Base-by-base conservation (phyloP, 2,329 filamentous ascomycete genomes). In the Fusarium hostae region DNA sequence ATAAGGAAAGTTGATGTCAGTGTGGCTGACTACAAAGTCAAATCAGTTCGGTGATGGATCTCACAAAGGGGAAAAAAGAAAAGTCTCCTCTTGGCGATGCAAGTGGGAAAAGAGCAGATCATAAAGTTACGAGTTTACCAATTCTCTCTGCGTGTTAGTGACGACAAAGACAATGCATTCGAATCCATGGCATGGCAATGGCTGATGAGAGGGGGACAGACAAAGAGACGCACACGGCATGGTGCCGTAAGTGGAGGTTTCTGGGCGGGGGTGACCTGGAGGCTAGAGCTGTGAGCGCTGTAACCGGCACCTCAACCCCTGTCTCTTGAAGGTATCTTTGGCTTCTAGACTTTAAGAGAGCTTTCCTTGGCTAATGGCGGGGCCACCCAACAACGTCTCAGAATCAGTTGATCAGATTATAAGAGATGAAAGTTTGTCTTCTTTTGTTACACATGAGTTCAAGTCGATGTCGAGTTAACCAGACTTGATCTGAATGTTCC, bases 181-280 rank as follows among this genome's bases (percentile, higher is more conserved):
- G 30, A 58, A 61, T 41, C 50, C 24, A 51, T 51, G 48, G 15
- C 28, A 47, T 30, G 28, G 26, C 45, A 45, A 70, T 63, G 68
- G 68, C 67, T 67, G 68, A 71, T 69, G 59, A 65, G 65, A 71
- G 59, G 51, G 50, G 58, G n/a, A 51, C 44, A 66, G 47, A 43
- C 61, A 24, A 40, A 59, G 47, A 51, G 55, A 63, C 56, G 69
- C 69, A 72, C 69, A 51, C 69, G 65, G 69, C 67, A 72, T 72
- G 62, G 69, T 59, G 56, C 64, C 57, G 59, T 50, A 64, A 66
- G 66, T 60, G 55, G 59, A 72, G 55, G 59, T 47, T 30, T 48
- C 55, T n/a, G 30, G 41, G 68, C 54, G 69, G 69, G 62, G 59
- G 52, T 54, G 50, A 54, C 48, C 37, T 50, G 24, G 12, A 45